Percentiles rank a stretch among this genome's conserved stretches.
phyloP scores from a whole-genome alignment of 1,284 basidiomycete species.

The Meripilus lineatus region DNA sequence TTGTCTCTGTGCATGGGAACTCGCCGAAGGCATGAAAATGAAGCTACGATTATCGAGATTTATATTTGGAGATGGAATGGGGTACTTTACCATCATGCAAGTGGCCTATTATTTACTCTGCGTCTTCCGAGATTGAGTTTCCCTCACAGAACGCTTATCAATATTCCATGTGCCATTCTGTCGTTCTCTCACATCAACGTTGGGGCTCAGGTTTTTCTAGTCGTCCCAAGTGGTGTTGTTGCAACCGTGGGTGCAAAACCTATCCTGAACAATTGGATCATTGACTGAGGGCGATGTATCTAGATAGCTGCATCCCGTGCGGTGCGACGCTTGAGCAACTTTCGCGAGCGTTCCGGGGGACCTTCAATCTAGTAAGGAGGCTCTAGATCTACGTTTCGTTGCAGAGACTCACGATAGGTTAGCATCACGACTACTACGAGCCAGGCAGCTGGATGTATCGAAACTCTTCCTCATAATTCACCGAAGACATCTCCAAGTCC shows the following conservation, averaged over 20 bases:
- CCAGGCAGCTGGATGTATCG: too few species aligned
- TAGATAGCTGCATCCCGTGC: slow-evolving; percentile 70
- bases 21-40: slow-evolving; percentile 33
- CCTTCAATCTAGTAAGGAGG: too few species aligned
- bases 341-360: too few species aligned
- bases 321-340: too few species aligned
- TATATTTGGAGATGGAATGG: slow-evolving; percentile 66
- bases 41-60: slow-evolving; percentile 49
- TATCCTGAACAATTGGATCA: not conserved
- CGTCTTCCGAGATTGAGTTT: slow-evolving; percentile 49
- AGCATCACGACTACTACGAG: too few species aligned
- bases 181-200: slow-evolving; percentile 69
- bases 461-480: too few species aligned
- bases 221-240: slow-evolving; percentile 66
- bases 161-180: slow-evolving; percentile 40
- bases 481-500: too few species aligned
- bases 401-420: too few species aligned
- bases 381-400: too few species aligned
- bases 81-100: slow-evolving; percentile 71
- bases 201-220: slow-evolving; percentile 73
- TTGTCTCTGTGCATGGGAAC: slow-evolving; percentile 38
- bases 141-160: not conserved
- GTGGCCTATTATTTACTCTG: slow-evolving; percentile 62
- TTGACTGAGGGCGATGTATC: not conserved
- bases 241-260: slow-evolving; percentile 44